Percentiles rank a stretch among this genome's conserved stretches.
Conservation (phyloP, 225 moss, liverwort and hornwort species). For the Pseudisothecium myosuroides region DNA sequence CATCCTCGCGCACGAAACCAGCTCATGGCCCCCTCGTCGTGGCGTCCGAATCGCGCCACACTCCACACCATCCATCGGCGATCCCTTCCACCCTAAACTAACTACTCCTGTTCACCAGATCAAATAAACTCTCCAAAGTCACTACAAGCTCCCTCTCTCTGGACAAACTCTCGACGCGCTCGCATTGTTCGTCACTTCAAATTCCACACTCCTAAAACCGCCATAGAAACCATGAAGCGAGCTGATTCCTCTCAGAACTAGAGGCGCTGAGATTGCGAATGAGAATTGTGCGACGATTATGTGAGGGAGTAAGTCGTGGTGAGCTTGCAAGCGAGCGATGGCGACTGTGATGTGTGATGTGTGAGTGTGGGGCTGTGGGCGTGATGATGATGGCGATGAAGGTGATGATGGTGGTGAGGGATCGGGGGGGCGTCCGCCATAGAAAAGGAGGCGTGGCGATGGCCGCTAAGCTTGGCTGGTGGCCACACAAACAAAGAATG, state of each 20-base stretch:
- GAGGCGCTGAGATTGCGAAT: neutral
- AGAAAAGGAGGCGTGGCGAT: neutral
- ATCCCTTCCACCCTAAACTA: neutral
- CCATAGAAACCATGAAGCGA: neutral
- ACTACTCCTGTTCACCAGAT: neutral
- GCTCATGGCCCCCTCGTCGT: neutral
- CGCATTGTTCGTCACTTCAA: neutral
- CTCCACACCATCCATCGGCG: neutral
- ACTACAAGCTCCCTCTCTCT: neutral
- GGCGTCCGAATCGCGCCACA: neutral
- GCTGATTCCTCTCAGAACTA: neutral
- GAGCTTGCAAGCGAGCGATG: neutral
- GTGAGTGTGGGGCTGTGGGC: neutral
- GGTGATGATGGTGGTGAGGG: neutral
- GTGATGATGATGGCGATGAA: neutral
- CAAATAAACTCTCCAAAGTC: too few species aligned
- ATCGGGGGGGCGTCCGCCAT: neutral
- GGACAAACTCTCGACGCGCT: neutral
- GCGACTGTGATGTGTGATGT: neutral
- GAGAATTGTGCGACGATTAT: neutral
- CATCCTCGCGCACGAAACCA: neutral
- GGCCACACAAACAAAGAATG: neutral
- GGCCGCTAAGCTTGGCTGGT: neutral
- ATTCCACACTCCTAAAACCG: too few species aligned
- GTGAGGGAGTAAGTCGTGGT: neutral